A percentile compares a stretch with the other conserved stretches of the same genome.
These are phyloP conservation scores for Rhytidiadelphus loreus DNA, from an alignment of 225 moss, liverwort and hornwort genomes.

Conservation along the genomic window DNA sequence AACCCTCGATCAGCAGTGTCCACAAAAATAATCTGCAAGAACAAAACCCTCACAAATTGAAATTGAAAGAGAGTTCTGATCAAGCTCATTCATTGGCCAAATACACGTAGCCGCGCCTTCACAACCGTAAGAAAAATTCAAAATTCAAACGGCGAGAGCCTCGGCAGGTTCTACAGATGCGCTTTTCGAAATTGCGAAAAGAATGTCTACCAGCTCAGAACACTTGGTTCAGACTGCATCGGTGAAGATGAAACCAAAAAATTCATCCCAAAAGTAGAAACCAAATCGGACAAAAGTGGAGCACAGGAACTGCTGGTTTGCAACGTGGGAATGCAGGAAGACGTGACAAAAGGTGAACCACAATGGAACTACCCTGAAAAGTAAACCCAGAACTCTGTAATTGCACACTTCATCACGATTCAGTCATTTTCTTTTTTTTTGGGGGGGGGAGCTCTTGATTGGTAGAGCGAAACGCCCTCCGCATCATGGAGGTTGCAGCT, in stretches of 20 bases:
- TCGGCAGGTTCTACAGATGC: neutral
- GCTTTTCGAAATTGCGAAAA: neutral
- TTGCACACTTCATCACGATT: neutral
- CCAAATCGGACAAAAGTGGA: neutral
- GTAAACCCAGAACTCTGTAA: neutral
- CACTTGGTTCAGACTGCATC: neutral
- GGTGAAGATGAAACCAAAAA: neutral
- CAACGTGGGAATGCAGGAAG: neutral
- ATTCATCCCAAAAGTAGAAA: neutral
- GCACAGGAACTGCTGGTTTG: neutral
- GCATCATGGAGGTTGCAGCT: neutral
- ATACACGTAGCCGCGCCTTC: neutral
- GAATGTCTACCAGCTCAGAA: neutral
- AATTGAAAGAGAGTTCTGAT: neutral
- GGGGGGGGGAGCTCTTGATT: neutral
- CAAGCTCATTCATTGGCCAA: neutral
- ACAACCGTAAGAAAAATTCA: no score
- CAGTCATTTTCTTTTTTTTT: no score
- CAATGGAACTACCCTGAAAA: no score
- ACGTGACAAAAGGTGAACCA: neutral
- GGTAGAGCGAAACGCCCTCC: neutral
- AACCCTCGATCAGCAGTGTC: neutral
- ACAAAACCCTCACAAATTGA: neutral
- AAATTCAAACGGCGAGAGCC: neutral
- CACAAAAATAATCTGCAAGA: neutral